Conservation (phyloP, 1,284 basidiomycete genomes). For the Ustilago tritici region DNA sequence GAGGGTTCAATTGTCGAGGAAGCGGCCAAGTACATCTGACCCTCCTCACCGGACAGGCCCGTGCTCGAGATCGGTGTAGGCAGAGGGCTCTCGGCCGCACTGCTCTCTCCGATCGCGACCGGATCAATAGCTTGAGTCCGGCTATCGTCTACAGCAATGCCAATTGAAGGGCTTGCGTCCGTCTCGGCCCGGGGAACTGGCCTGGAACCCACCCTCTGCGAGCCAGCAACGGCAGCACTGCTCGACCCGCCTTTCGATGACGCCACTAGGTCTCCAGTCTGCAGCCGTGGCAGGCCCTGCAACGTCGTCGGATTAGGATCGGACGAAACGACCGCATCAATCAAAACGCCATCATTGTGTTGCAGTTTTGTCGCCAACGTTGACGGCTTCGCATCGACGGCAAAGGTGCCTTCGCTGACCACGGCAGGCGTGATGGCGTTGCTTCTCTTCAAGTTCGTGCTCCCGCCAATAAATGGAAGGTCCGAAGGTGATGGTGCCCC, state of each 20-base stretch:
- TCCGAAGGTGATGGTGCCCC: slow-evolving; percentile 35
- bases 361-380: not conserved
- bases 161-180: slow-evolving; percentile 20
- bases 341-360: not conserved
- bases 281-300: slow-evolving; percentile 19
- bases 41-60: slow-evolving; percentile 29
- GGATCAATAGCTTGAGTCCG: not conserved
- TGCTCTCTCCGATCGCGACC: not conserved
- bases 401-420: slow-evolving; percentile 11
- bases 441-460: slow-evolving; percentile 41
- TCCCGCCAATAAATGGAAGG: slow-evolving; percentile 35
- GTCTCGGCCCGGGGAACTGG: slow-evolving; percentile 23
- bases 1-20: slow-evolving; percentile 28
- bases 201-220: slow-evolving; percentile 8
- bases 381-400: not conserved
- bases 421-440: slow-evolving; percentile 48
- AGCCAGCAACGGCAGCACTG: slow-evolving; percentile 21
- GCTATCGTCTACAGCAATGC: too few relatives aligned
- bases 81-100: not conserved
- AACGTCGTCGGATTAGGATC: not conserved
- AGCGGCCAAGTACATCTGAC: slow-evolving; percentile 32
- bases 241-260: slow-evolving; percentile 13
- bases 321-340: not conserved
- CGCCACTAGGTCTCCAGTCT: slow-evolving; percentile 12
- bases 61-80: slow-evolving; percentile 17